A percentile compares a stretch with the other conserved stretches of the same genome.
phyloP scores from a whole-genome alignment of 2,329 filamentous ascomycete species.

The Beauveria sp. region DNA sequence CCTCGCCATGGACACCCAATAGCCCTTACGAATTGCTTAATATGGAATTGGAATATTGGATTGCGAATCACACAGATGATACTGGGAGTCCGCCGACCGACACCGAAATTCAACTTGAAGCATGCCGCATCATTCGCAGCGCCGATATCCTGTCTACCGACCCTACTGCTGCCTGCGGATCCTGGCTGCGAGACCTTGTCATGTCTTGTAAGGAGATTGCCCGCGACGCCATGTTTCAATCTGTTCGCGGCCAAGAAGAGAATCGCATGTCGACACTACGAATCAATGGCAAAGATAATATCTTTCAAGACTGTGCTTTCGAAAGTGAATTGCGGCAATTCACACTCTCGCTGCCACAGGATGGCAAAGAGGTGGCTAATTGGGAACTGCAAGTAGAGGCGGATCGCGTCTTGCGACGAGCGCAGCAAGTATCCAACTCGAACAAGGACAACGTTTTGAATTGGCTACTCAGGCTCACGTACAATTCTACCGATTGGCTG shows the following conservation, averaged over 20 bases:
- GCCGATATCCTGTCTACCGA: slow-evolving; percentile 40
- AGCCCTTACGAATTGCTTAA: slow-evolving; percentile 56
- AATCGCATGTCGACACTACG: slow-evolving; percentile 37
- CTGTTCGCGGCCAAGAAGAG: slow-evolving; percentile 34
- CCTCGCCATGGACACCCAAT: slow-evolving; percentile 37
- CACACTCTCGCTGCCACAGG: slow-evolving; percentile 39
- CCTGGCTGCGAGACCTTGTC: slow-evolving; percentile 54
- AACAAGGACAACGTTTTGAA: slow-evolving; percentile 44
- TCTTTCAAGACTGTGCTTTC: slow-evolving; percentile 49
- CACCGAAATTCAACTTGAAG: slow-evolving; percentile 46
- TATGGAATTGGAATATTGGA: slow-evolving; percentile 47
- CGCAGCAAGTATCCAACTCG: slow-evolving; percentile 42
- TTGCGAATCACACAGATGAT: slow-evolving; percentile 35
- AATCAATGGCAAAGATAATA: slow-evolving; percentile 50
- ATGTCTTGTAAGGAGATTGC: slow-evolving; percentile 38
- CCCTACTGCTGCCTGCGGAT: slow-evolving; percentile 28
- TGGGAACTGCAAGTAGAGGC: slow-evolving; percentile 53
- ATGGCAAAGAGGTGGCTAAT: slow-evolving; percentile 52
- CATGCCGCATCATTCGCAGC: slow-evolving; percentile 49
- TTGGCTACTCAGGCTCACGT: slow-evolving; percentile 48
- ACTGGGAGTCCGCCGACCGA: slow-evolving; percentile 37
- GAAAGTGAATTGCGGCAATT: slow-evolving; percentile 46
- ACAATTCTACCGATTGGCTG: slow-evolving; percentile 44
- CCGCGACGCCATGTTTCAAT: slow-evolving; percentile 39
- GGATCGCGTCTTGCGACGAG: slow-evolving; percentile 47